These are phyloP conservation scores for Coprinopsis cinerea DNA, from an alignment of 768 basidiomycete genomes.

Conservation along the genomic window DNA sequence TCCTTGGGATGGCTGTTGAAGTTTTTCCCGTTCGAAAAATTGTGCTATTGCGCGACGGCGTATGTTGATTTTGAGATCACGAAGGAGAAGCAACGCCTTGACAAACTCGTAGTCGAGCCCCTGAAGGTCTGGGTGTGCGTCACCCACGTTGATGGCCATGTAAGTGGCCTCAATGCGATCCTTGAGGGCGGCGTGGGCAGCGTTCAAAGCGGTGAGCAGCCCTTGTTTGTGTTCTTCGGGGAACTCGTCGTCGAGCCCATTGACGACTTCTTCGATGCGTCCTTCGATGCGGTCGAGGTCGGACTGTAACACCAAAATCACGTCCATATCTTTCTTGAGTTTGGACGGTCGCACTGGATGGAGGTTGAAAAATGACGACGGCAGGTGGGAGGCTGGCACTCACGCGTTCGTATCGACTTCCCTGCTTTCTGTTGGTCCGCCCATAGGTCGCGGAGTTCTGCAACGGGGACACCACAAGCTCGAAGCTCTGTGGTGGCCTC, in stretches of 20 bases:
- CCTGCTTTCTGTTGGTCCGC: not conserved
- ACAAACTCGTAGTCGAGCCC: conserved; percentile 25
- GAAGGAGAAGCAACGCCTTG: conserved; percentile 22
- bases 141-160: conserved; percentile 26
- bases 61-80: conserved; percentile 34
- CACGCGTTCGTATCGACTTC: conserved; percentile 3
- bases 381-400: no score
- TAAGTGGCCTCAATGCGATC: conserved; percentile 26
- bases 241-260: conserved; percentile 7
- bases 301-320: conserved; percentile 23
- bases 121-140: conserved; percentile 27
- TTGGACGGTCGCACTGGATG: no score
- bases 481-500: not conserved
- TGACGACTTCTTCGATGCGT: conserved; percentile 13
- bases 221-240: conserved; percentile 3
- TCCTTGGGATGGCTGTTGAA: conserved; percentile 25
- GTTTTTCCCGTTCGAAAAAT: conserved; percentile 30
- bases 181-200: conserved; percentile 16
- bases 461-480: not conserved
- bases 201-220: conserved; percentile 17
- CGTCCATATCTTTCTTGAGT: conserved; percentile 28
- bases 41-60: conserved; percentile 23
- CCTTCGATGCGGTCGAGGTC: conserved; percentile 20
- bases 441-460: not conserved
- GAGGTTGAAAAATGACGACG: no score